Percentiles rank a stretch among this genome's conserved stretches.
phyloP scores from a whole-genome alignment of 192 early-diverging fungal species.

The Coemansia sp. region DNA sequence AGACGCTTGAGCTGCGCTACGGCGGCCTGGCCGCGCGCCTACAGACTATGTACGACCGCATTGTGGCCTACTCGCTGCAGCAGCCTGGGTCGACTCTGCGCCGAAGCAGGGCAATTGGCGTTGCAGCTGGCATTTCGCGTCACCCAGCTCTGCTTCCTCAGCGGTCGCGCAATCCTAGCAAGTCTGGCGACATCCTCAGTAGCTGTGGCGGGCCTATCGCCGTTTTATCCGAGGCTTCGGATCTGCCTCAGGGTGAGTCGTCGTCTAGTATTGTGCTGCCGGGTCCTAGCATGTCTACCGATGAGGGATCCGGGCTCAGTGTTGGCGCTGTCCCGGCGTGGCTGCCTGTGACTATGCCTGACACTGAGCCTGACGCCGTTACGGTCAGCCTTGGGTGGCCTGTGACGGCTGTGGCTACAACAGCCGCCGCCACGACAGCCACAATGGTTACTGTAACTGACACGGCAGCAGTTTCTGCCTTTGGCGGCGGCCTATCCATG shows the following conservation, averaged over 20 bases:
- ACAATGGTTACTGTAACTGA: not conserved
- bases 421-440: constrained; percentile 6
- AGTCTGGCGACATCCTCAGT: not conserved
- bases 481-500: not conserved
- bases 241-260: not conserved
- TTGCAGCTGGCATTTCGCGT: constrained; percentile 45
- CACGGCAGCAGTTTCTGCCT: not conserved
- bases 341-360: constrained; percentile 24
- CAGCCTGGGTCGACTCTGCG: constrained; percentile 24
- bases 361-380: not conserved
- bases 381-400: constrained; percentile 44
- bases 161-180: constrained; percentile 28
- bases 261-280: constrained; percentile 10
- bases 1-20: constrained; percentile 82
- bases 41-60: constrained; percentile 69
- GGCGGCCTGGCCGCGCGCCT: constrained; percentile 71
- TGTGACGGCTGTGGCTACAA: constrained; percentile 15
- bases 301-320: constrained; percentile 32
- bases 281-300: constrained; percentile 40
- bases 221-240: not conserved
- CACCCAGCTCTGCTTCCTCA: constrained; percentile 35
- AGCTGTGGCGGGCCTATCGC: not conserved
- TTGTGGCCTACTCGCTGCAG: constrained; percentile 59
- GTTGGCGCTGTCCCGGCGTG: constrained; percentile 38
- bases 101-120: constrained; percentile 50